Evolutionary conservation across 805 yeast species (phyloP).

Genomic region (Kluyveromyces wickerhamii): DNA sequence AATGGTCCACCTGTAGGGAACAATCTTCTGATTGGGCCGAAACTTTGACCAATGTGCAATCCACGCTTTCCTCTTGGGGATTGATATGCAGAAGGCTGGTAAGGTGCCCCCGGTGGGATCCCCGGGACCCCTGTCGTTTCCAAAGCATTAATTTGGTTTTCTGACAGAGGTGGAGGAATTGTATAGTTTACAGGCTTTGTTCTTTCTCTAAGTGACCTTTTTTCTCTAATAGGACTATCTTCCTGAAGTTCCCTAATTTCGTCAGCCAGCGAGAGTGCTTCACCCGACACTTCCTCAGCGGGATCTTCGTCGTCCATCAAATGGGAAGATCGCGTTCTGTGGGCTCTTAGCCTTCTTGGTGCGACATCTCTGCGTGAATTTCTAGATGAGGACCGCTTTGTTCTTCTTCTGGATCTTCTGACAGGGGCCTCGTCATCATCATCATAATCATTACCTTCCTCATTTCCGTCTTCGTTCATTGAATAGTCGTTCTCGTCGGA

Average conservation of each 20-base stretch:
- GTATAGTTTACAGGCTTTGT: conserved; percentile 73
- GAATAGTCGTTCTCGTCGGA: not conserved
- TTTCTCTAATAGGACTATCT: conserved; percentile 47
- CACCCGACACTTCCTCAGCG: conserved; percentile 17
- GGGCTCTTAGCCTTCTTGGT: conserved; percentile 19
- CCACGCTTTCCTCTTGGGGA: conserved; percentile 32
- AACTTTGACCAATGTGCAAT: conserved; percentile 33
- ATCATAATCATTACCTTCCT: conserved; percentile 23
- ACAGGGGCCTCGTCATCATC: conserved; percentile 18
- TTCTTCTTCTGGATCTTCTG: conserved; percentile 11
- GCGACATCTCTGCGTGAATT: conserved; percentile 2
- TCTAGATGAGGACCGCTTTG: conserved; percentile 4
- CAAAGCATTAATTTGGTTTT: conserved; percentile 26
- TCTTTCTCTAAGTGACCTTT: conserved; percentile 51
- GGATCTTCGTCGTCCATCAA: conserved; percentile 25
- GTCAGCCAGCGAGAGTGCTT: conserved; percentile 40
- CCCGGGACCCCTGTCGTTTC: conserved; percentile 1
- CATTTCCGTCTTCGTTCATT: conserved; percentile 9
- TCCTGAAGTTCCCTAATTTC: conserved; percentile 62
- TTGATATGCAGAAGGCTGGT: conserved; percentile 14
- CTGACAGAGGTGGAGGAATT: conserved; percentile 69
- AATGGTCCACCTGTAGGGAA: conserved; percentile 96
- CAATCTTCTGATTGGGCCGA: conserved; percentile 54
- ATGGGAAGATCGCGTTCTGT: conserved; percentile 16
- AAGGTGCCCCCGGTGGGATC: conserved; percentile 11